phyloP scores from a whole-genome alignment of 805 yeast genomes.

The Saccharomycopsis sp. region DNA sequence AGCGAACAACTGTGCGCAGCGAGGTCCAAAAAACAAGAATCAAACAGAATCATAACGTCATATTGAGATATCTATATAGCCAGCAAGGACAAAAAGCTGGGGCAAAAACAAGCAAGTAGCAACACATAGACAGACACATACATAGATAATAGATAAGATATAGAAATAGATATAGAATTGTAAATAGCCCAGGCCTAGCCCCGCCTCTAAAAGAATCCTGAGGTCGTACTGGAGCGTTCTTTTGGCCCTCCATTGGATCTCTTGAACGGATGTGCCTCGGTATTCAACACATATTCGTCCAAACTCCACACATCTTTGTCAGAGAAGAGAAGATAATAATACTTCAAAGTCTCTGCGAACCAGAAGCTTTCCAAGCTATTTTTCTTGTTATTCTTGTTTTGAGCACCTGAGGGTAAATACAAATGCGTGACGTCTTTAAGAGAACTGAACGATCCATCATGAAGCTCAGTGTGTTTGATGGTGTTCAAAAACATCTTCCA shows the following conservation, averaged over 20 bases:
- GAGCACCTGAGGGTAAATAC: constrained; percentile 24
- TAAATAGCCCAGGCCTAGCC: too few relatives aligned
- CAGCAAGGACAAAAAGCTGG: too few relatives aligned
- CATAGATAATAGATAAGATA: too few relatives aligned
- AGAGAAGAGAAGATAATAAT: constrained; percentile 44
- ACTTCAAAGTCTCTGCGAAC: constrained; percentile 55
- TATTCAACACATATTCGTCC: constrained; percentile 51
- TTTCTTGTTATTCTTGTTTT: constrained; percentile 22
- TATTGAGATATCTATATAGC: too few relatives aligned
- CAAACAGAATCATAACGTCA: too few relatives aligned
- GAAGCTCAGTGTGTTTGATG: constrained; percentile 22
- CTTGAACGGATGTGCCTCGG: constrained; percentile 57
- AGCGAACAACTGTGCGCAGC: too few relatives aligned
- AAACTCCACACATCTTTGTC: constrained; percentile 38
- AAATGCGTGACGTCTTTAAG: constrained; percentile 34
- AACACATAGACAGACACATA: too few relatives aligned
- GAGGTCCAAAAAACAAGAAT: too few relatives aligned
- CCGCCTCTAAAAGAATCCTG: too few relatives aligned
- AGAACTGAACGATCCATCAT: constrained; percentile 34
- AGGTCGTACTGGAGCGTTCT: neutral
- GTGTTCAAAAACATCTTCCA: constrained; percentile 40
- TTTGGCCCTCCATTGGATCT: constrained; percentile 9
- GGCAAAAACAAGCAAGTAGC: too few relatives aligned
- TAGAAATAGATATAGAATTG: too few relatives aligned
- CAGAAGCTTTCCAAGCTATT: constrained; percentile 45